Evolutionary conservation across 2,329 filamentous ascomycete species (phyloP).

Genomic region (Fusarium nurragi): DNA sequence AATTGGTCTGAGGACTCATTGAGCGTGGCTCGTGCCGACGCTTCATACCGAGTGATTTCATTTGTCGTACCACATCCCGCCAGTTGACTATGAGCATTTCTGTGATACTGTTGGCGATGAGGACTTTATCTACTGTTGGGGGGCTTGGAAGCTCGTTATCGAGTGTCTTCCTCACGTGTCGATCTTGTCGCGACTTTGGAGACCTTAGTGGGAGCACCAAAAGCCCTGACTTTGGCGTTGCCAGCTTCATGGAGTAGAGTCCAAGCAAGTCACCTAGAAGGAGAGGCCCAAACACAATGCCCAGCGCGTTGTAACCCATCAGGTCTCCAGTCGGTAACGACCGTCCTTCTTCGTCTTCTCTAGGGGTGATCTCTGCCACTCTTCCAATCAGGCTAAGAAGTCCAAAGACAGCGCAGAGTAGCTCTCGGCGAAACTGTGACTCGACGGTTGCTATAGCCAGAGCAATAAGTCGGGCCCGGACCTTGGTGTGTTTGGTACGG

Average conservation of each 20-base stretch:
- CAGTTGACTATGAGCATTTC: conserved; percentile 74
- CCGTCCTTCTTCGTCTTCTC: conserved; percentile 61
- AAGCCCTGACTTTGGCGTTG: conserved; percentile 53
- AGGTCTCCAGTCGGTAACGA: conserved; percentile 65
- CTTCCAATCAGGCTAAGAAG: conserved; percentile 69
- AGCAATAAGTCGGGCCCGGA: conserved; percentile 72
- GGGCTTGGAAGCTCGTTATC: conserved; percentile 24
- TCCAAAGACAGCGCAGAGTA: conserved; percentile 74
- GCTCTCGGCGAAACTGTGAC: conserved; percentile 67
- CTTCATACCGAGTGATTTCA: conserved; percentile 58
- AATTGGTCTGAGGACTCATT: conserved; percentile 13
- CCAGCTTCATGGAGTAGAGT: conserved; percentile 59
- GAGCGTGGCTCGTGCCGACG: conserved; percentile 36
- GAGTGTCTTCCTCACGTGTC: conserved; percentile 33
- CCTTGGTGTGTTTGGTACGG: conserved; percentile 63
- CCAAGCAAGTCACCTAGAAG: conserved; percentile 67
- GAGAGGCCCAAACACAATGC: conserved; percentile 72
- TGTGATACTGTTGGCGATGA: conserved; percentile 66
- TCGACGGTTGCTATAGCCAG: conserved; percentile 68
- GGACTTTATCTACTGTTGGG: conserved; percentile 63
- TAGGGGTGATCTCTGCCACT: conserved; percentile 62
- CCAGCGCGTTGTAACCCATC: conserved; percentile 71
- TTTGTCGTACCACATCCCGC: conserved; percentile 70
- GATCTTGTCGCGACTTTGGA: conserved; percentile 50
- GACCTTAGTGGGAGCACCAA: conserved; percentile 56